phyloP scores from a whole-genome alignment of 2,329 filamentous ascomycete species.

The Botryosphaeria agaves region DNA sequence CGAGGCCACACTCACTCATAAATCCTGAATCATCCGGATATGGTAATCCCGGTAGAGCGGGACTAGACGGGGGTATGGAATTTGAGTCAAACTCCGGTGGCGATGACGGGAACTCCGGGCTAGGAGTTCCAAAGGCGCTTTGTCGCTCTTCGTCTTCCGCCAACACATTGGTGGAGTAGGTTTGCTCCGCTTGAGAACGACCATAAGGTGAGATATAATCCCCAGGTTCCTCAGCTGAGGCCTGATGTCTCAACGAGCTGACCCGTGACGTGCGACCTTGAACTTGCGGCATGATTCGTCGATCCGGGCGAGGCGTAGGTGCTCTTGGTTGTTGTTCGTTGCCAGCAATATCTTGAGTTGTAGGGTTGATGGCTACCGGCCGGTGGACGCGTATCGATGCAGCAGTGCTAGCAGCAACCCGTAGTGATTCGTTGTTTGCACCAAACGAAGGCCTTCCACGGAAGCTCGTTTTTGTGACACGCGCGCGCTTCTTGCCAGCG shows the following conservation, averaged over 20 bases:
- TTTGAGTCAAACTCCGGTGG: slow-evolving; percentile 58
- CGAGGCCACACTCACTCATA: slow-evolving; percentile 73
- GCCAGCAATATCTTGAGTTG: slow-evolving; percentile 27
- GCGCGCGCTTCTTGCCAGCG: slow-evolving; percentile 59
- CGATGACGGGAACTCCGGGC: slow-evolving; percentile 76
- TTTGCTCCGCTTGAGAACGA: no score
- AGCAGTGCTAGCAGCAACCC: slow-evolving; percentile 80
- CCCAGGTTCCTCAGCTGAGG: slow-evolving; percentile 25
- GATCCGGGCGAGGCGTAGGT: slow-evolving; percentile 54
- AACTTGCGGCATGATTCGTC: no score
- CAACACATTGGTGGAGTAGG: no score
- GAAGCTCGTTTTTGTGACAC: slow-evolving; percentile 55
- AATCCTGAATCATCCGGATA: slow-evolving; percentile 56
- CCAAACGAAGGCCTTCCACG: slow-evolving; percentile 58
- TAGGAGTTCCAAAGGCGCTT: slow-evolving; percentile 46
- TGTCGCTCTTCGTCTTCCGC: slow-evolving; percentile 31
- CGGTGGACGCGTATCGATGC: slow-evolving; percentile 74
- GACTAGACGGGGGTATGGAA: slow-evolving; percentile 60
- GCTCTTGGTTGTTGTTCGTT: slow-evolving; percentile 58
- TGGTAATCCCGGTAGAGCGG: slow-evolving; percentile 42
- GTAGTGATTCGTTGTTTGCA: slow-evolving; percentile 57
- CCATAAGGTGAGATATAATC: slow-evolving; percentile 17
- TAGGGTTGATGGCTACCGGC: slow-evolving; percentile 41
- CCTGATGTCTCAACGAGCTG: slow-evolving; percentile 43
- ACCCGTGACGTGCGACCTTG: no score